Evolutionary conservation across 2,329 filamentous ascomycete species (phyloP), one percentile per base, ranked within the genome.

Genomic region (Pseudogymnoascus sp.): DNA sequence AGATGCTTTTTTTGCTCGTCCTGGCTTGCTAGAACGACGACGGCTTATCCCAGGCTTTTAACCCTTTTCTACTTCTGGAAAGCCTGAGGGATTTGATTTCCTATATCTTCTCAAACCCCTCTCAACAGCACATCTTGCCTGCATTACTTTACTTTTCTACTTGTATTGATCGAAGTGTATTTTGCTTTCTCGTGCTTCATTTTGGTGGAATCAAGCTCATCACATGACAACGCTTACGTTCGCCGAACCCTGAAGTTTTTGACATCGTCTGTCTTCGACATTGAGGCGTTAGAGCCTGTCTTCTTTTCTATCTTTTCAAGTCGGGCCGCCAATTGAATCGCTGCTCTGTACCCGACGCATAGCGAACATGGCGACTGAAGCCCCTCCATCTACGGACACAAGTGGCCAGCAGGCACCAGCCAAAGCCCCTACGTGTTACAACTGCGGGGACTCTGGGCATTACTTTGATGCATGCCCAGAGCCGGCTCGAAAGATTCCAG

Each of bases 391-490:
- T 32, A 34, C 9, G 47, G 47, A 54, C 9, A 20, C 28, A 6
- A 28, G 47, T 32, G 16, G 8, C 47, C 47, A 54, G 20, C 28
- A 54, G 47, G 47, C 47, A 54, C 47, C 47, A 54, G 47, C 47
- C 6, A 54, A 54, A 32, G 47, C 43, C n/a, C 47, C 47, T 32
- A 54, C 47, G 6, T 84, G 81, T 69, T 82, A 81, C 69, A 83
- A 82, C 67, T 84, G 81, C 65, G 79, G 79, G 59, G 69, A 71
- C 57, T 70, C 72, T 30, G 78, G 78, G 3, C 81, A 84, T 67
- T 82, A 79, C 74, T 73, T 78, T 11, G 71, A 81, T 59, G 79
- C 78, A 58, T 84, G 81, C 67, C 80, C 79, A 6, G 77, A 81
- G 62, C 75, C 77, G 20, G 79, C 77, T 22, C 72, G 78, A 63